Conservation (phyloP, 1,139 yeast species). For the Suhomyces atakaporum region DNA sequence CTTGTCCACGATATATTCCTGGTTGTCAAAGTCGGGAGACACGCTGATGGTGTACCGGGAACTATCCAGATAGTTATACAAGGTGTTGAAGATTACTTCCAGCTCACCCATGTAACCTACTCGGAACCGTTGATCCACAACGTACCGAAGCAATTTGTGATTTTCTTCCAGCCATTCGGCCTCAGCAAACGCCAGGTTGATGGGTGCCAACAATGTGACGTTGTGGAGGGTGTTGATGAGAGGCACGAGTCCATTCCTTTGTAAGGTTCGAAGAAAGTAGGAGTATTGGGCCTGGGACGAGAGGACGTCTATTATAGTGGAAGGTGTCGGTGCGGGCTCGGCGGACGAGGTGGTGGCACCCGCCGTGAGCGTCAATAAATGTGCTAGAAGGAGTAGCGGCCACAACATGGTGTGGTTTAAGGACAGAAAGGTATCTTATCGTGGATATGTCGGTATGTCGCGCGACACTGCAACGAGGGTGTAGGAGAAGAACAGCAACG, state of each 20-base stretch:
- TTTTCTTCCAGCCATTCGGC: conserved; percentile 18
- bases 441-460: background rate
- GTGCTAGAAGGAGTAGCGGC: conserved; percentile 5
- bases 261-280: conserved; percentile 63
- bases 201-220: conserved; percentile 81
- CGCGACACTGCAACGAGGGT: background rate
- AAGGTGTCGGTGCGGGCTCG: conserved; percentile 19
- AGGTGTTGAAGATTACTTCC: conserved; percentile 35
- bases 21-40: conserved; percentile 30
- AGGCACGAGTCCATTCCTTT: conserved; percentile 69
- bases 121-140: conserved; percentile 37
- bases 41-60: conserved; percentile 29
- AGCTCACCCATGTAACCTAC: conserved; percentile 34
- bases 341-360: conserved; percentile 12
- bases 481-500: too few species aligned
- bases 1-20: conserved; percentile 49
- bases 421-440: background rate
- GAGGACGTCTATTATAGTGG: conserved; percentile 73
- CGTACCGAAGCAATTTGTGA: conserved; percentile 33
- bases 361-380: conserved; percentile 5
- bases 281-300: conserved; percentile 77
- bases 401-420: conserved; percentile 4
- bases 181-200: conserved; percentile 70
- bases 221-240: conserved; percentile 62
- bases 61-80: conserved; percentile 21